A percentile compares a stretch with the other conserved stretches of the same genome.
phyloP scores from a whole-genome alignment of 2,329 filamentous ascomycete species.

The Colletotrichum falcatum region DNA sequence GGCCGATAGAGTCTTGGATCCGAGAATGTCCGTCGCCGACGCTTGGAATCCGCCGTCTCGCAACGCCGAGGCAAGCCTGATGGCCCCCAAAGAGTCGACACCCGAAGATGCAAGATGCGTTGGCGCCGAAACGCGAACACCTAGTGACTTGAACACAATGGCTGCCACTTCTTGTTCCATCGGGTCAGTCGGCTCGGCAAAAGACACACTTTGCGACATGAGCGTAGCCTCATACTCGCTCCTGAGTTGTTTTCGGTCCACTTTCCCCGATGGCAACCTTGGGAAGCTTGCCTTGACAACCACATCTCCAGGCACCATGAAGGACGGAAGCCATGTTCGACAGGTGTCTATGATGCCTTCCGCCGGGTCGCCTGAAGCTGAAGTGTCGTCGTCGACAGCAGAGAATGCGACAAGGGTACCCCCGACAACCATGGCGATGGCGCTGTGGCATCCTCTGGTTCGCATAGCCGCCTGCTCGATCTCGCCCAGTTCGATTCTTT shows the following conservation, averaged over 20 bases:
- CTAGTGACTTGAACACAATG: constrained; percentile 57
- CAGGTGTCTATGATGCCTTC: constrained; percentile 69
- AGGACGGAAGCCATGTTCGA: constrained; percentile 80
- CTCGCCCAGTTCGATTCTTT: constrained; percentile 84
- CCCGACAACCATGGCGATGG: constrained; percentile 74
- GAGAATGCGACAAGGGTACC: constrained; percentile 82
- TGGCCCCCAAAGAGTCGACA: constrained; percentile 70
- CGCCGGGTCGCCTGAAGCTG: constrained; percentile 28
- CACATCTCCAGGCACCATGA: constrained; percentile 85
- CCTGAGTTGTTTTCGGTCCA: constrained; percentile 75
- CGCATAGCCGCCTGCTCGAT: constrained; percentile 77
- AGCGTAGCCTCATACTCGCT: constrained; percentile 40
- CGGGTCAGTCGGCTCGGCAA: constrained; percentile 13
- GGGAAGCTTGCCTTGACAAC: constrained; percentile 74
- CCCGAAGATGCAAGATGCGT: constrained; percentile 66
- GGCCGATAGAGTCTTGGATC: constrained; percentile 55
- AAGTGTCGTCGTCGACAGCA: constrained; percentile 59
- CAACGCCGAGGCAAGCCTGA: constrained; percentile 71
- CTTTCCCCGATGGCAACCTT: constrained; percentile 84
- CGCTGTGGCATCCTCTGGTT: constrained; percentile 71
- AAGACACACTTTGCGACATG: constrained; percentile 6
- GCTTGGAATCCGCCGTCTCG: constrained; percentile 66
- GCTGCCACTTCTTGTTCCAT: constrained; percentile 51
- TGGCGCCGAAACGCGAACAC: constrained; percentile 49
- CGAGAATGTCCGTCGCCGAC: constrained; percentile 72